Evolutionary conservation across 768 basidiomycete genomes (phyloP).

Genomic region (Hygrophorus russula): DNA sequence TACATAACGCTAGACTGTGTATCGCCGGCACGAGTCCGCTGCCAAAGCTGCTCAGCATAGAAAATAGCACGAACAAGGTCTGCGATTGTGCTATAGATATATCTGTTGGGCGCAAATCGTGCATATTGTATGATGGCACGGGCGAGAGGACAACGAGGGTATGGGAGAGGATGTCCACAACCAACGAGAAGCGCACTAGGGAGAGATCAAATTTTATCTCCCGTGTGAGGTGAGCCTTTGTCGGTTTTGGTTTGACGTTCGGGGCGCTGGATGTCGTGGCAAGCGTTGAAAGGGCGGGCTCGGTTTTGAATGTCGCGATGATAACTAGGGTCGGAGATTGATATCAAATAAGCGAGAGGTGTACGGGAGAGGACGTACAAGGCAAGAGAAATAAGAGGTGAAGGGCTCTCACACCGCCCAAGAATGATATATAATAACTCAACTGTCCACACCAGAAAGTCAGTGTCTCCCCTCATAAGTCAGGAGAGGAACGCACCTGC

Average conservation of each 20-base stretch:
- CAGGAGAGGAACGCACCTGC: slow-evolving; percentile 16
- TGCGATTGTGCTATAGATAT: slow-evolving; percentile 15
- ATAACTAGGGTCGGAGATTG: slow-evolving; percentile 30
- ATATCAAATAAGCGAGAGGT: not conserved
- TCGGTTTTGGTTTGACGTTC: slow-evolving; percentile 30
- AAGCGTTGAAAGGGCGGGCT: slow-evolving; percentile 5
- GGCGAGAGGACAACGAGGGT: slow-evolving; percentile 45
- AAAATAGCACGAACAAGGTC: slow-evolving; percentile 48
- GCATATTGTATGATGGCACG: slow-evolving; percentile 19
- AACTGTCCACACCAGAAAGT: slow-evolving; percentile 16
- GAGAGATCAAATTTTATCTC: slow-evolving; percentile 66
- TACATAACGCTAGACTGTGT: slow-evolving; percentile 63
- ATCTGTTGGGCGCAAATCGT: slow-evolving; percentile 2
- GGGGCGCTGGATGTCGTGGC: not conserved
- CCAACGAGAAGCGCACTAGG: slow-evolving; percentile 47
- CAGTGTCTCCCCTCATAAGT: not conserved
- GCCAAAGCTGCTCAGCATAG: slow-evolving; percentile 50
- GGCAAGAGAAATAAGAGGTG: slow-evolving; percentile 42
- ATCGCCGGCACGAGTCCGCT: slow-evolving; percentile 58
- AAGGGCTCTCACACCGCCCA: slow-evolving; percentile 49
- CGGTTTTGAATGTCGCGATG: slow-evolving; percentile 46
- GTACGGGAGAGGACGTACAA: slow-evolving; percentile 17
- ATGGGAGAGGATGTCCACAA: slow-evolving; percentile 58
- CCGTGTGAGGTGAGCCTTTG: slow-evolving; percentile 40
- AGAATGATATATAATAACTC: slow-evolving; percentile 66